Evolutionary conservation across 139 green algal genomes (phyloP).

Genomic region (Closterium sp.): DNA sequence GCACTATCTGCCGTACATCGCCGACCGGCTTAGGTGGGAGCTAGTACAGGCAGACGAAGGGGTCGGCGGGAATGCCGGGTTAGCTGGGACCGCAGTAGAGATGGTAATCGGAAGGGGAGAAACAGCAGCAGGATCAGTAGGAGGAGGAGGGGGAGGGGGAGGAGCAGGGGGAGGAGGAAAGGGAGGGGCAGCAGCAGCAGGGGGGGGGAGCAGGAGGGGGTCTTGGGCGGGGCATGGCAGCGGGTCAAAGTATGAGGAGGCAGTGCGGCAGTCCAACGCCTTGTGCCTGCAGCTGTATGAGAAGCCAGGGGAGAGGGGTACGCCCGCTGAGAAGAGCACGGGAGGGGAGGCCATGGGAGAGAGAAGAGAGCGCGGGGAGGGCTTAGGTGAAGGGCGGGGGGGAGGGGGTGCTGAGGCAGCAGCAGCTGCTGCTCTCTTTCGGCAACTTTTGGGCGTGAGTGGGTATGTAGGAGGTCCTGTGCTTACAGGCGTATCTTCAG

Average conservation of each 20-base stretch:
- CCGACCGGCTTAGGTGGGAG: constrained; percentile 70
- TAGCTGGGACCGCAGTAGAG: constrained; percentile 60
- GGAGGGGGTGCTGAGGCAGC: too few species aligned
- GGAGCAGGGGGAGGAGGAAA: neutral
- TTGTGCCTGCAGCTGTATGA: constrained; percentile 37
- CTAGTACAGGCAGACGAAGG: constrained; percentile 12
- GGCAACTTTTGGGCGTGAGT: too few species aligned
- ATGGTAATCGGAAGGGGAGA: constrained; percentile 8
- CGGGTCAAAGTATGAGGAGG: neutral
- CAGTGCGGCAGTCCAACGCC: constrained; percentile 5
- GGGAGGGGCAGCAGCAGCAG: neutral
- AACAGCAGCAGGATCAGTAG: neutral
- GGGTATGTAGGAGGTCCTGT: too few species aligned
- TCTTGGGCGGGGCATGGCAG: neutral
- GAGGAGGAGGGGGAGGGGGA: neutral
- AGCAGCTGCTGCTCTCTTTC: too few species aligned
- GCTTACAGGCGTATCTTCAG: too few species aligned
- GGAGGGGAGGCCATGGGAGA: too few species aligned
- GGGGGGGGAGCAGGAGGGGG: neutral
- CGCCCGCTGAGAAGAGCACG: too few species aligned
- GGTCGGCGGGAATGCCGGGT: too few species aligned
- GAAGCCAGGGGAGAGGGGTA: neutral
- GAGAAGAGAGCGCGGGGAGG: too few species aligned
- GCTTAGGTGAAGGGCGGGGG: too few species aligned
- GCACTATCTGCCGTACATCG: constrained; percentile 86